Conservation (phyloP, 2,329 filamentous ascomycete genomes). For the Diaporthe longicolla region DNA sequence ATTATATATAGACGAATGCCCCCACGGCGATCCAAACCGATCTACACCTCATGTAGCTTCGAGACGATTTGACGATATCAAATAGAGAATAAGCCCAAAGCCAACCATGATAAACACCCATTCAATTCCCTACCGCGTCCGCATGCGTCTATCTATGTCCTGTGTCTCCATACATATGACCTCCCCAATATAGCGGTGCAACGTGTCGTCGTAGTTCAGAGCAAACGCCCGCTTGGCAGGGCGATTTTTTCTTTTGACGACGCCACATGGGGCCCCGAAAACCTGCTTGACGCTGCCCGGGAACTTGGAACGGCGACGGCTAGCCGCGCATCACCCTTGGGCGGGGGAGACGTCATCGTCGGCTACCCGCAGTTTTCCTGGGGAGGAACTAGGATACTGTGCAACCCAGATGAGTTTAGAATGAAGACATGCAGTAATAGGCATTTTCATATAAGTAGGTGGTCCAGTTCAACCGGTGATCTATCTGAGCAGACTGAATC, state of each 20-base stretch:
- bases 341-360: slow-evolving; percentile 34
- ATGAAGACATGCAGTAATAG: no score
- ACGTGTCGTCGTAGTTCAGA: slow-evolving; percentile 1
- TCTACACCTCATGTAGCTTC: slow-evolving; percentile 35
- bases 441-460: not conserved
- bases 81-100: slow-evolving; percentile 26
- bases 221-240: slow-evolving; percentile 4
- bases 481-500: not conserved
- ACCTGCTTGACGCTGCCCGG: slow-evolving; percentile 31
- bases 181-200: not conserved
- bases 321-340: slow-evolving; percentile 15
- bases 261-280: slow-evolving; percentile 10
- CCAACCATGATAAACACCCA: slow-evolving; percentile 1
- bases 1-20: slow-evolving; percentile 41
- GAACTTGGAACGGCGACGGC: slow-evolving; percentile 35
- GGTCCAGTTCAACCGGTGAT: not conserved
- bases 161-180: not conserved
- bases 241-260: not conserved
- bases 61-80: slow-evolving; percentile 40
- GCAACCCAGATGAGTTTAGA: not conserved
- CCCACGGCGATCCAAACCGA: slow-evolving; percentile 39
- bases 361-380: not conserved
- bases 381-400: slow-evolving; percentile 9
- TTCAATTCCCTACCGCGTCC: not conserved
- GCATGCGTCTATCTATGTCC: no score